phyloP scores from a whole-genome alignment of 2,329 filamentous ascomycete genomes.

The Nannizzia gypsea region DNA sequence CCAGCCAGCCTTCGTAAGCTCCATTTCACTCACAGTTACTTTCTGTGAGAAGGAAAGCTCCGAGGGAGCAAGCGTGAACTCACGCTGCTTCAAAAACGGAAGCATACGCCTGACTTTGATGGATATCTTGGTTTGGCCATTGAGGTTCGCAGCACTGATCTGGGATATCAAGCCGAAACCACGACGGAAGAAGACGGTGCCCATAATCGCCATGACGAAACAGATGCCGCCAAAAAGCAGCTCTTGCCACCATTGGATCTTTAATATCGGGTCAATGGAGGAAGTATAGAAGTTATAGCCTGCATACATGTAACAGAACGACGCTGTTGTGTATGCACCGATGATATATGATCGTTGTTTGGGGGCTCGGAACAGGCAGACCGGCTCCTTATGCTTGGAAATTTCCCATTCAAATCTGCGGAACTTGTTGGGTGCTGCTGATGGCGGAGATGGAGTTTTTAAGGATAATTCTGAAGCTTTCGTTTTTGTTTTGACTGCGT shows the following conservation, averaged over 20 bases:
- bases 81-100: conserved; percentile 29
- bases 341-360: conserved; percentile 53
- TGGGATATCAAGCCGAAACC: conserved; percentile 46
- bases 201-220: conserved; percentile 48
- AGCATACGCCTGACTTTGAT: conserved; percentile 28
- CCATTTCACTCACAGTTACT: conserved; percentile 20
- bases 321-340: conserved; percentile 46
- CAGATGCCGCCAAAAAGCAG: conserved; percentile 48
- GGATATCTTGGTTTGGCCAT: conserved; percentile 23
- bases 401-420: conserved; percentile 29
- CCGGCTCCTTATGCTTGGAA: conserved; percentile 40
- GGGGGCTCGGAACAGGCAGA: conserved; percentile 53
- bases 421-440: conserved; percentile 6
- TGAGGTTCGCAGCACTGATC: conserved; percentile 41
- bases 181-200: conserved; percentile 48
- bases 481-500: conserved; percentile 2
- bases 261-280: conserved; percentile 40
- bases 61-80: conserved; percentile 19
- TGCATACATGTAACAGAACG: conserved; percentile 43
- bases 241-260: conserved; percentile 46
- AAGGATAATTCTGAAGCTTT: conserved; percentile 4
- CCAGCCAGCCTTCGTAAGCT: conserved; percentile 12
- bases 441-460: not conserved
- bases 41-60: conserved; percentile 26
- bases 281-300: conserved; percentile 41